These are phyloP conservation scores for Chondrus crispus DNA, from an alignment of 23 red algal species.

Conservation along the genomic window DNA sequence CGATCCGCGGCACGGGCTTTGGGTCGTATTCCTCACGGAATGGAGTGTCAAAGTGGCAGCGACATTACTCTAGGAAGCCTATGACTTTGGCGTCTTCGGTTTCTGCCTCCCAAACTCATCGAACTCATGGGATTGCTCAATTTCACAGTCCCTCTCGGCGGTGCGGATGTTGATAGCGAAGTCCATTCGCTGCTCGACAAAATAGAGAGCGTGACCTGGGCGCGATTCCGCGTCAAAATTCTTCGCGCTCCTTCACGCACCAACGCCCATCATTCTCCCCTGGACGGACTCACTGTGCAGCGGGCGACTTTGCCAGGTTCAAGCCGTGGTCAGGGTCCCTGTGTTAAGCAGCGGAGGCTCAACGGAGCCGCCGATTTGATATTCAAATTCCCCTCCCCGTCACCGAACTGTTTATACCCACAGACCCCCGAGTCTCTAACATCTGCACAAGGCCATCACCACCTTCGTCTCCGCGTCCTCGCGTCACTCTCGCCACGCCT, in stretches of 20 bases:
- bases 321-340: neutral
- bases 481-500: too few relatives aligned
- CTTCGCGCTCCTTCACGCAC: neutral
- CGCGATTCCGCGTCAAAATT: neutral
- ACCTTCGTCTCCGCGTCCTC: too few relatives aligned
- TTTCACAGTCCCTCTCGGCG: neutral
- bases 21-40: neutral
- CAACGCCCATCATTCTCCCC: neutral
- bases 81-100: slow-evolving; percentile 4
- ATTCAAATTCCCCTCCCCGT: too few relatives aligned
- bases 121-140: neutral
- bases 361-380: too few relatives aligned
- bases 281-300: neutral
- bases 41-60: neutral
- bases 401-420: too few relatives aligned
- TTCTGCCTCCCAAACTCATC: neutral
- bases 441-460: too few relatives aligned
- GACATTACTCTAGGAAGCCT: neutral
- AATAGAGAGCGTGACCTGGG: neutral
- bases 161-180: neutral
- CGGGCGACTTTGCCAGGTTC: neutral
- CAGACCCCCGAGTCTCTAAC: too few relatives aligned
- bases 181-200: neutral
- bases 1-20: neutral
- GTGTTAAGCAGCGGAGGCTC: neutral